Conservation (phyloP, 2,329 filamentous ascomycete species). For the Colletotrichum tofieldiae region DNA sequence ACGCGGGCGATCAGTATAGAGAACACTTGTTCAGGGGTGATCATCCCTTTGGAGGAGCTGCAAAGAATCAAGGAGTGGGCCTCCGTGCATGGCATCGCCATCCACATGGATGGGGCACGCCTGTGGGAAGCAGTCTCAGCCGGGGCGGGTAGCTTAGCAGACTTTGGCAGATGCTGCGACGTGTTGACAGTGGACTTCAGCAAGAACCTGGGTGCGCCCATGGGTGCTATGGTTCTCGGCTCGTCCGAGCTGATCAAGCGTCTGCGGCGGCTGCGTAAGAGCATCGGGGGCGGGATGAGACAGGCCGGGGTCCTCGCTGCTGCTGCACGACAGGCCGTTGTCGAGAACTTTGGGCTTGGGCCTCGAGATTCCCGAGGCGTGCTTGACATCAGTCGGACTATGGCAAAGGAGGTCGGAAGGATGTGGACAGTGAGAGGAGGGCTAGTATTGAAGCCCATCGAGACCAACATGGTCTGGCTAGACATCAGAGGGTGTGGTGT, state of each 20-base stretch:
- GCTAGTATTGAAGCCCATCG: slow-evolving; percentile 73
- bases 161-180: slow-evolving; percentile 64
- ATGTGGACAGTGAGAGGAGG: slow-evolving; percentile 78
- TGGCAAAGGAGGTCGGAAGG: slow-evolving; percentile 71
- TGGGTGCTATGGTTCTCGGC: slow-evolving; percentile 65
- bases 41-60: slow-evolving; percentile 79
- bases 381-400: slow-evolving; percentile 68
- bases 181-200: slow-evolving; percentile 73
- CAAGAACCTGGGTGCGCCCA: slow-evolving; percentile 68
- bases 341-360: slow-evolving; percentile 81
- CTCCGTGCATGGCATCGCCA: slow-evolving; percentile 58
- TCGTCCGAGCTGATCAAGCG: slow-evolving; percentile 71
- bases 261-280: slow-evolving; percentile 84
- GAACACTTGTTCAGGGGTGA: slow-evolving; percentile 67
- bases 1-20: slow-evolving; percentile 60
- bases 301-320: slow-evolving; percentile 84
- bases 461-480: slow-evolving; percentile 87
- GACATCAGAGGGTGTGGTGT: slow-evolving; percentile 20
- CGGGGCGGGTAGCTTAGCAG: slow-evolving; percentile 58
- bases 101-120: slow-evolving; percentile 68
- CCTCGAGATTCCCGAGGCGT: slow-evolving; percentile 47
- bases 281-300: slow-evolving; percentile 83
- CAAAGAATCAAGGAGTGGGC: slow-evolving; percentile 77
- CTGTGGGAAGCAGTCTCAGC: slow-evolving; percentile 66
- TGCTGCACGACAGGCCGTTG: slow-evolving; percentile 82